Conservation (phyloP, 768 basidiomycete genomes). For the Lactarius trivialis region DNA sequence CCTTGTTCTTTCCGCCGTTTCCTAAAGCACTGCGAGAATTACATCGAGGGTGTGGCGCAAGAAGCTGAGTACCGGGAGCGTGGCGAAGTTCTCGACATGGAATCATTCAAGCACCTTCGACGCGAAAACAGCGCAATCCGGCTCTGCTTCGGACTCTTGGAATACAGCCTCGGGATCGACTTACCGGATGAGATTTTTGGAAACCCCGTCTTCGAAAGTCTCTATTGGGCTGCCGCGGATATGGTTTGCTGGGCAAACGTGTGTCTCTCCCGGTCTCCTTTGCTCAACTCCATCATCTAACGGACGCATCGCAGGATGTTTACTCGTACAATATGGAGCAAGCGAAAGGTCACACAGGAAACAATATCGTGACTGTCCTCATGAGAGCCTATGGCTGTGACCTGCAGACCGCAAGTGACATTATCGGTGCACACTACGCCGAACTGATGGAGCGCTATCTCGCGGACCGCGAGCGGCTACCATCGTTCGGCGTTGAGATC, state of each 20-base stretch:
- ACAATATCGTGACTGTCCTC: too few species aligned
- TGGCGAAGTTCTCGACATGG: slow-evolving; percentile 48
- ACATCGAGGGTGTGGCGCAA: slow-evolving; percentile 50
- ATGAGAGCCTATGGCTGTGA: too few species aligned
- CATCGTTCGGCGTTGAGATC: slow-evolving; percentile 36
- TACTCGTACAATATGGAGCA: too few species aligned
- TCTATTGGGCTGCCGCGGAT: slow-evolving; percentile 60
- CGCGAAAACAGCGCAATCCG: slow-evolving; percentile 67
- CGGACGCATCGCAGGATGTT: slow-evolving; percentile 43
- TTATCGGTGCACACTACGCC: too few species aligned
- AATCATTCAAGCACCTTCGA: slow-evolving; percentile 50
- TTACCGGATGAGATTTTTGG: too few species aligned
- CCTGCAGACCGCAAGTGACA: too few species aligned
- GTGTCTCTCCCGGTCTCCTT: slow-evolving; percentile 25
- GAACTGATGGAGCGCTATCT: slow-evolving; percentile 35
- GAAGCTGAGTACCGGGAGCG: slow-evolving; percentile 62
- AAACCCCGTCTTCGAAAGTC: too few species aligned
- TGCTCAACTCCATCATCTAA: not conserved
- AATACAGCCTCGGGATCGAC: slow-evolving; percentile 55
- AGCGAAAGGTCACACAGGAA: too few species aligned
- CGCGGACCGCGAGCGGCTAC: slow-evolving; percentile 32
- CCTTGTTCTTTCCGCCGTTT: slow-evolving; percentile 38
- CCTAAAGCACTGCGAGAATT: too few species aligned
- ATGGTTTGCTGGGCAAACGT: slow-evolving; percentile 72
- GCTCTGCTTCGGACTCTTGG: slow-evolving; percentile 59